Conservation (phyloP, 768 basidiomycete species). For the Postia placenta region DNA sequence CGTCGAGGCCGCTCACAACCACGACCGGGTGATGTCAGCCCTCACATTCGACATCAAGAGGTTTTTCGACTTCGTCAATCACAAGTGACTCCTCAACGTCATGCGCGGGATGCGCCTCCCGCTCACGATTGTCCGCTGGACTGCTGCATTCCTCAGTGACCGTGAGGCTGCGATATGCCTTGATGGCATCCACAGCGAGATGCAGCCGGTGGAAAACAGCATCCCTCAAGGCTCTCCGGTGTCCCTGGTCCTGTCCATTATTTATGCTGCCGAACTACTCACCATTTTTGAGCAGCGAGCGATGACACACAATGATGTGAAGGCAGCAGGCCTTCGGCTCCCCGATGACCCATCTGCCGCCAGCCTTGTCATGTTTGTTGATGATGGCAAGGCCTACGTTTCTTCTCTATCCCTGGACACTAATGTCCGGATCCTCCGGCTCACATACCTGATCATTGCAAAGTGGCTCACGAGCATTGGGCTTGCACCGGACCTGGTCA, state of each 20-base stretch:
- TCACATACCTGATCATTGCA: background rate
- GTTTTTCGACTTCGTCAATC: conserved; percentile 19
- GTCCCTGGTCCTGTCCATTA: conserved; percentile 9
- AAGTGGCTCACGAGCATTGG: background rate
- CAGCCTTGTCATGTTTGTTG: conserved; percentile 24
- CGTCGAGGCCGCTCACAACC: conserved; percentile 6
- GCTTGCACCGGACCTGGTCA: conserved; percentile 1
- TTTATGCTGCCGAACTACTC: conserved; percentile 7
- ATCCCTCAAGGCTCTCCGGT: conserved; percentile 29
- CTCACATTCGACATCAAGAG: conserved; percentile 19
- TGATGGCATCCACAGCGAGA: conserved; percentile 14
- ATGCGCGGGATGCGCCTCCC: conserved; percentile 6
- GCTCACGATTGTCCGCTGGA: conserved; percentile 8
- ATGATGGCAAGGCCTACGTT: conserved; percentile 24
- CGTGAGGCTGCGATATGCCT: conserved; percentile 11
- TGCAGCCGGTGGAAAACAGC: conserved; percentile 24
- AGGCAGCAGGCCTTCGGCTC: background rate
- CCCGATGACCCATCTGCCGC: background rate
- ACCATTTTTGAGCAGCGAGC: conserved; percentile 4
- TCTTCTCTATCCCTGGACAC: conserved; percentile 1
- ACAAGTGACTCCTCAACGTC: conserved; percentile 7
- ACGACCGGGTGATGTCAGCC: conserved; percentile 3
- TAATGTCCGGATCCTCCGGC: background rate
- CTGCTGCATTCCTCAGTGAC: conserved; percentile 7
- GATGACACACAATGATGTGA: conserved; percentile 10